Base-by-base conservation (phyloP, 192 early-diverging fungal genomes). In the Backusella westeae region DNA sequence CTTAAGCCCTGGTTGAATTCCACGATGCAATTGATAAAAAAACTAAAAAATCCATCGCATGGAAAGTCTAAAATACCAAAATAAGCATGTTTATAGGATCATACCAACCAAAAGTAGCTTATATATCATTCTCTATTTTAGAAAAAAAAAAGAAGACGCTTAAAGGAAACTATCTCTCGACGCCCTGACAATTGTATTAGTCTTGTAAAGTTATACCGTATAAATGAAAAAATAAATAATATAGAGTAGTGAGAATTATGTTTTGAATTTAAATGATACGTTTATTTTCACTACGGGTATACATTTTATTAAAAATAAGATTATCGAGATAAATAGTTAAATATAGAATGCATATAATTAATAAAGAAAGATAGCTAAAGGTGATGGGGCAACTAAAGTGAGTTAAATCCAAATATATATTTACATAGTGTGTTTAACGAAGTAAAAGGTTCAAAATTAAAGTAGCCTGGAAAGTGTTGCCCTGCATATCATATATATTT, bases 311-410 rank as follows among this genome's bases (percentile, higher is more conserved):
- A 59, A 59, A 59, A 59, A 63, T 63, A 29, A 29, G 0, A 63
- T 29, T 29, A 63, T 29, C 56, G 56, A 63, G 56, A 63, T 63
- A 63, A 29, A 29, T 29, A 63, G 10, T 29, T 63, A 63, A 29
- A 63, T 63, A 63, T 63, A 63, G 21, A 63, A 63, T 63, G 26
- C 12, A 63, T 63, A 63, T 63, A 63, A 29, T 63, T 63, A 63
- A 63, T 63, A 63, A 26, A 29, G 10, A 29, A 4, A 10, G 8
- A 12, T 49, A 49, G 19, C 17, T 4, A n/a, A 49, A 49, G 4
- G 6, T 49, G 46, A 49, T 19, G 17, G 19, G 46, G 6, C 6
- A 6, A 21, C 19, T n/a, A 49, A 21, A 49, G 6, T 19, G 46
- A n/a, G 46, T 6, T 6, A 49, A 49, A 49, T 49, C 19, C 46